Conservation (phyloP, 1,139 yeast species). For the Casaregolazyma suthepensis region DNA sequence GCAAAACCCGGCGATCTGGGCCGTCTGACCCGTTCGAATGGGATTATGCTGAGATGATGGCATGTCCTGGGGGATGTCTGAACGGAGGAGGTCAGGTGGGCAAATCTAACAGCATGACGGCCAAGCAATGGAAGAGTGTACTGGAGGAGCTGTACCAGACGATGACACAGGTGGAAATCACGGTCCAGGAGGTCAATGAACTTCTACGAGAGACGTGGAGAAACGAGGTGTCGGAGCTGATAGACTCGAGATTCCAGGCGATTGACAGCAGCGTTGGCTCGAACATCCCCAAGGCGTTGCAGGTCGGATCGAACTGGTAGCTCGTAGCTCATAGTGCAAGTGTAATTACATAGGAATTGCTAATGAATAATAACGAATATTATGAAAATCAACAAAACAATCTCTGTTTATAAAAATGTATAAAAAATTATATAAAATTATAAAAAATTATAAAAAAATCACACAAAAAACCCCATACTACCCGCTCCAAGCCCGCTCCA, state of each 20-base stretch:
- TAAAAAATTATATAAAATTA: too few species aligned
- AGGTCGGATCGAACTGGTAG: conserved; percentile 24
- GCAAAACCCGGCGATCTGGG: conserved; percentile 16
- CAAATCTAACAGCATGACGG: conserved; percentile 36
- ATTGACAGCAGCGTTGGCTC: conserved; percentile 11
- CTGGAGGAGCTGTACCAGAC: conserved; percentile 28
- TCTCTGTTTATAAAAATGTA: too few species aligned
- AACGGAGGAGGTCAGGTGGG: conserved; percentile 94
- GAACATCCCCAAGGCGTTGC: conserved; percentile 16
- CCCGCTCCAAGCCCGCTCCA: too few species aligned
- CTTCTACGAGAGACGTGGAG: conserved; percentile 15
- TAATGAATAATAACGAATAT: too few species aligned
- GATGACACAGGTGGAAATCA: conserved; percentile 19
- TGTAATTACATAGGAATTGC: too few species aligned
- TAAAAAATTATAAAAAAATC: too few species aligned
- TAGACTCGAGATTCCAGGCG: conserved; percentile 17
- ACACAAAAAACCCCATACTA: too few species aligned
- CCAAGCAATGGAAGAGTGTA: conserved; percentile 32
- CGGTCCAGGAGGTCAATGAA: conserved; percentile 4
- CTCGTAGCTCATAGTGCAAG: too few species aligned
- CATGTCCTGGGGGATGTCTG: conserved; percentile 96
- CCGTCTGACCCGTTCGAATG: conserved; percentile 53
- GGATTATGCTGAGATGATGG: conserved; percentile 93
- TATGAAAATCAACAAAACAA: too few species aligned
- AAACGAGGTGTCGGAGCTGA: conserved; percentile 10